Evolutionary conservation across 2,329 filamentous ascomycete genomes (phyloP), one percentile per base, ranked within the genome.

Genomic region (Alternaria sp.): DNA sequence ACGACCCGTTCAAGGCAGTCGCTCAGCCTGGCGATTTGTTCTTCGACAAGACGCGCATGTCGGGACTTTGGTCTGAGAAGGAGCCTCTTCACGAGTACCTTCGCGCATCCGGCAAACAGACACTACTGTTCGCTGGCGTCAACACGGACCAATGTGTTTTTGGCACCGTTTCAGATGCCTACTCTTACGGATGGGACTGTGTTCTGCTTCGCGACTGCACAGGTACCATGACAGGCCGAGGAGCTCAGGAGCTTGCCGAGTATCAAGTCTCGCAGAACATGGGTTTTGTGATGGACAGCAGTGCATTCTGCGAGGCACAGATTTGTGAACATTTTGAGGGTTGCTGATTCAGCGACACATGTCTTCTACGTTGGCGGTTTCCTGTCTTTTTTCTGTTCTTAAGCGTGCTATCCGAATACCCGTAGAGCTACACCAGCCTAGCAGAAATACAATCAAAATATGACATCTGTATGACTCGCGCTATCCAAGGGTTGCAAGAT

Each of bases 101-200:
- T 7, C 70, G 77, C 12, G 73, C 77, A 58, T 77, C 75, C n/a
- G 74, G 75, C 43, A 82, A 81, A 71, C 81, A 81, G 67, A 82
- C 80, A 1, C 64, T 82, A 19, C 66, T 82, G 6, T 82, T 82
- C 60, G 77, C 81, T 17, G 80, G 80, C 21, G 79, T 82, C 54
- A 82, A 82, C 64, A 82, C 80, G 10, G 80, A 82, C 65, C 81
- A 82, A 68, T 82, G 80, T 54, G 71, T 82, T 11, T 77, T 82
- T 26, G 81, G 80, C 23, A 82, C 80, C 1, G 69, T 82, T 21
- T 80, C 79, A 13, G 80, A 82, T 56, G 78, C 80, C 1, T 82
- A 82, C 69, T 79, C 75, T 15, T 82, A 75, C 63, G 80, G 66
- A 23, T 82, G 79, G 78, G 80, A 82, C 59, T 81, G 79, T 74